These are phyloP conservation scores for Encephalitozoon intestinalis DNA, from an alignment of 371 early-diverging fungal genomes.

Conservation along the genomic window DNA sequence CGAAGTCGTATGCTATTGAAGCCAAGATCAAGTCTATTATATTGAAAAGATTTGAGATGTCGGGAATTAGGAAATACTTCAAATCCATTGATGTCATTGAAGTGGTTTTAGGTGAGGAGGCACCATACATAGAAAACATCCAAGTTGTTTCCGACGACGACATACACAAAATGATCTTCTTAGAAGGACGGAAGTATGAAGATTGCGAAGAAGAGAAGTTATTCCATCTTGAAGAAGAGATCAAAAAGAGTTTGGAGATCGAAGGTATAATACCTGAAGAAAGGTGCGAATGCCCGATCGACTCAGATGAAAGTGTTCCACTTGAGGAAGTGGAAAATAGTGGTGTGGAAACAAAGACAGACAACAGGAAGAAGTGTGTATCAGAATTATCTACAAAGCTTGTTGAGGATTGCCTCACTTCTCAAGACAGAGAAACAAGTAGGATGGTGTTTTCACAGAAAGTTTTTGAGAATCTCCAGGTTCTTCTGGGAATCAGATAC, in stretches of 20 bases:
- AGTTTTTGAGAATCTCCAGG: conserved; percentile 42
- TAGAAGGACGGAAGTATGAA: background rate
- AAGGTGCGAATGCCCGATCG: background rate
- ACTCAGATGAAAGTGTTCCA: background rate
- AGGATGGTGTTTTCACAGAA: background rate
- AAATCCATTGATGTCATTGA: conserved; percentile 46
- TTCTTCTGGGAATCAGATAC: conserved; percentile 44
- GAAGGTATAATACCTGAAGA: conserved; percentile 1
- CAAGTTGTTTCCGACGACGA: conserved; percentile 41
- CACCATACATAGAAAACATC: conserved; percentile 50
- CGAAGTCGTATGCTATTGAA: conserved; percentile 47
- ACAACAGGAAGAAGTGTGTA: background rate
- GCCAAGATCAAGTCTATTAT: conserved; percentile 41
- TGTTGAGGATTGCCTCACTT: no score
- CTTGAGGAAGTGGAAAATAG: background rate
- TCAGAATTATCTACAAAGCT: background rate
- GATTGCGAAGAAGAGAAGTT: background rate
- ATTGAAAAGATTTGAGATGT: conserved; percentile 41
- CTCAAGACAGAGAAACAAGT: background rate
- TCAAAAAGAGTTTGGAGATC: background rate
- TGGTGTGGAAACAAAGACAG: background rate
- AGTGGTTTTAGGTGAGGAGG: conserved; percentile 54
- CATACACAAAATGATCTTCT: background rate
- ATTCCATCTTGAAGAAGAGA: background rate
- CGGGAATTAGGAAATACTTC: conserved; percentile 39